Base-by-base conservation (phyloP, 2,329 filamentous ascomycete species). In the Metarhizium rileyi region DNA sequence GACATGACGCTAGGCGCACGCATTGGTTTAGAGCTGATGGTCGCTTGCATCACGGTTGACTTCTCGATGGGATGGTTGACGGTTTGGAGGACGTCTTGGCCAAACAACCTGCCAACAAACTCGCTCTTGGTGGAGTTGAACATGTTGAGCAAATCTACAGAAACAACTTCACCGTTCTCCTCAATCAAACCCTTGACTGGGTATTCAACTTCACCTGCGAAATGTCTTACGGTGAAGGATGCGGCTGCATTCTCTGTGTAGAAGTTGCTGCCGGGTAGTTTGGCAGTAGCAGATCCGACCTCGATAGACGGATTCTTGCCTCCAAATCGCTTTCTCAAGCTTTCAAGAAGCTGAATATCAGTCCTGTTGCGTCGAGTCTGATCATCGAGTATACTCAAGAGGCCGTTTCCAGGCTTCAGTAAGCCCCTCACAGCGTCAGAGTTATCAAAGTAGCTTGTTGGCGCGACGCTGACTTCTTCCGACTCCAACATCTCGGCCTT, bases 371-470 rank as follows among this genome's bases (percentile, higher is more conserved):
- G 87, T 45, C 87, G 84, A 42, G 90, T 95, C 67, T 98, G 93
- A 61, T 98, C 93, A 62, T 98, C 93, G 0, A 98, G 74, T 55
- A 98, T 98, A 67, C 89, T 90, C 20, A 98, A 75, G 36, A 98
- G 74, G 42, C 93, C 93, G 60, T 97, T 97, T 25, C 90, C 89
- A 50, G 88, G 77, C 71, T 97, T 98, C 49, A 98, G 73, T 28
- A 98, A 76, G 12, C 90, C 91, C 60, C 87, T 89, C 53, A 96
- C 90, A 9, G 91, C 90, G 65, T 97, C 93, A 0, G 87, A 90
- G 66, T 97, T 98, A 68, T 98, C 93, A 59, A 96, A 98, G 67
- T 97, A 98, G 70, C 89, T 95, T 0, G 91, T 96, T 1, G 90
- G 84, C 2, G 90, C 80, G 3, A 98, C 88, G 28, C 77, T 82